phyloP scores from a whole-genome alignment of 148 eudicot species.

The Bassia scoparia region DNA sequence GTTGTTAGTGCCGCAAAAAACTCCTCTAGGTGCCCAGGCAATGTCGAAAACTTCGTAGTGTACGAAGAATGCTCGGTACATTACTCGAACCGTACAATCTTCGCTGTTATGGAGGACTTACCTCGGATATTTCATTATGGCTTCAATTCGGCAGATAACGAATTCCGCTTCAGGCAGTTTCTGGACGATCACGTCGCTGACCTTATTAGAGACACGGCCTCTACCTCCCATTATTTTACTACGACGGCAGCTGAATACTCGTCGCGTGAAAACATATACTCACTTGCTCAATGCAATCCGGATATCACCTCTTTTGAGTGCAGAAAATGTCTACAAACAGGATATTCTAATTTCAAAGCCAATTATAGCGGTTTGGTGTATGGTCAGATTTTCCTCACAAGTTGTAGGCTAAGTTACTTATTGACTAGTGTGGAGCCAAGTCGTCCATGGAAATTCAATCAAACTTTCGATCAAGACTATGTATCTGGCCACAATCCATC shows the following conservation, averaged over 20 bases:
- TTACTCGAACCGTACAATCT: slow-evolving; percentile 19
- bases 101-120: background rate
- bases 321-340: background rate
- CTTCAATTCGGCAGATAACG: background rate
- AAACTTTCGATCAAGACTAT: background rate
- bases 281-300: slow-evolving; percentile 19
- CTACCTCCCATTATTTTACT: slow-evolving; percentile 12
- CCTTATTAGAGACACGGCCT: background rate
- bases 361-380: background rate
- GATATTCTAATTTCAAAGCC: background rate
- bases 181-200: background rate
- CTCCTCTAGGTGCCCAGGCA: background rate
- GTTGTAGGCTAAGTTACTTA: background rate
- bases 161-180: background rate
- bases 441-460: background rate
- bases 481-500: too few species aligned
- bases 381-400: slow-evolving; percentile 3
- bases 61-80: slow-evolving; percentile 12
- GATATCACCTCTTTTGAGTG: slow-evolving; percentile 16
- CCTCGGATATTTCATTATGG: too few species aligned
- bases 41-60: background rate
- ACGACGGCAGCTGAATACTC: background rate
- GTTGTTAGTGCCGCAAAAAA: background rate
- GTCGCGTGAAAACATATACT: background rate
- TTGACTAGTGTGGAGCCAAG: background rate